Conservation (phyloP, 1,139 yeast species). For the Hyphopichia buzzinii region DNA sequence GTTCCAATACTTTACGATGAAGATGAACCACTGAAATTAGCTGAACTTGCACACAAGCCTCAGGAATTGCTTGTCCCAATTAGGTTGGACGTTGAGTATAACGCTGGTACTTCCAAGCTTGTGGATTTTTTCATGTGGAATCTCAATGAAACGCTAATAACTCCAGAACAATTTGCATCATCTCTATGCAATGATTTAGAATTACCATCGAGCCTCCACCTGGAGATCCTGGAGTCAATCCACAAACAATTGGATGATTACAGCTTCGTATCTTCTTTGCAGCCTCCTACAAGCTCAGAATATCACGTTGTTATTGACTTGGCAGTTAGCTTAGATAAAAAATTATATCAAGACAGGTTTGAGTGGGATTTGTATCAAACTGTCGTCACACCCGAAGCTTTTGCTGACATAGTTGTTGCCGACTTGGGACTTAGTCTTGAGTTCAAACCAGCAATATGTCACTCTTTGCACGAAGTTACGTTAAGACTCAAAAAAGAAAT, state of each 20-base stretch:
- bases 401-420: slow-evolving; percentile 77
- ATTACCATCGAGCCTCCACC: slow-evolving; percentile 61
- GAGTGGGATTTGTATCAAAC: slow-evolving; percentile 85
- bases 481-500: slow-evolving; percentile 79
- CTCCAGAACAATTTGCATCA: slow-evolving; percentile 82
- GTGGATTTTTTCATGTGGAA: slow-evolving; percentile 92
- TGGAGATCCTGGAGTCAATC: slow-evolving; percentile 68
- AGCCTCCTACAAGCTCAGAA: slow-evolving; percentile 61
- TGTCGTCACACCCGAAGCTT: slow-evolving; percentile 75
- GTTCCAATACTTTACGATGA: not conserved
- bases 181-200: slow-evolving; percentile 82
- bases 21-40: slow-evolving; percentile 22
- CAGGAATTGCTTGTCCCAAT: slow-evolving; percentile 69
- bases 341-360: slow-evolving; percentile 84
- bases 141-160: slow-evolving; percentile 67
- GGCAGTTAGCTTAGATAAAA: slow-evolving; percentile 80
- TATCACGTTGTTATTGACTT: slow-evolving; percentile 78
- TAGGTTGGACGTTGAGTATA: slow-evolving; percentile 69
- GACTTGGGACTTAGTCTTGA: slow-evolving; percentile 86
- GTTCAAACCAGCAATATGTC: slow-evolving; percentile 87
- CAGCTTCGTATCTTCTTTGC: slow-evolving; percentile 52
- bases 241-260: slow-evolving; percentile 79
- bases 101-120: slow-evolving; percentile 55
- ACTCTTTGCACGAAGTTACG: slow-evolving; percentile 78
- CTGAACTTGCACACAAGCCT: slow-evolving; percentile 23